Conservation (phyloP, 176 grass and related monocot genomes). For the Zoysia pacifica region DNA sequence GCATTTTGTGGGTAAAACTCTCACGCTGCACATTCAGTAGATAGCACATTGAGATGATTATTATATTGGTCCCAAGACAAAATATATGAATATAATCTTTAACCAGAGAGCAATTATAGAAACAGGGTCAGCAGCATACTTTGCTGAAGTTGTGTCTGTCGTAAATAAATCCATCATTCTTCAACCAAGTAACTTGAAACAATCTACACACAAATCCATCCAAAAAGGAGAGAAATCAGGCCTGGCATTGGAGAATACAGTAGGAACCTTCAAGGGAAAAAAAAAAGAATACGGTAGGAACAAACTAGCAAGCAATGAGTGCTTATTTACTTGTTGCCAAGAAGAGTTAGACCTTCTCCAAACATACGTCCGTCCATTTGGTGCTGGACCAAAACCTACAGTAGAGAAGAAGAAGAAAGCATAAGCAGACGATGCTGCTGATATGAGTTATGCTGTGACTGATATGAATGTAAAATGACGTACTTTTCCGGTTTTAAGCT, state of each 20-base stretch:
- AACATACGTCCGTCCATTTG: conserved; percentile 73
- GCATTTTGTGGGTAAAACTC: conserved; percentile 86
- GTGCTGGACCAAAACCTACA: conserved; percentile 57
- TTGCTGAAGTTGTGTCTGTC: conserved; percentile 76
- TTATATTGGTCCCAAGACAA: neutral
- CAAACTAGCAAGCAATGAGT: neutral
- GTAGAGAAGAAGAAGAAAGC: neutral
- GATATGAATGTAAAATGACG: neutral
- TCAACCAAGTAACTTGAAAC: conserved; percentile 91
- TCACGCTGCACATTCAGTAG: conserved; percentile 44
- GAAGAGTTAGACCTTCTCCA: conserved; percentile 84
- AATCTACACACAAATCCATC: conserved; percentile 59
- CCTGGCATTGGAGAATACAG: neutral
- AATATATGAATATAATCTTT: neutral
- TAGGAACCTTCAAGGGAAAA: too few species aligned
- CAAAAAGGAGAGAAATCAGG: neutral
- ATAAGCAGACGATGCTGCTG: too few species aligned
- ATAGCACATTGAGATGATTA: neutral
- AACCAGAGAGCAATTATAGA: neutral
- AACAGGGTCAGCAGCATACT: conserved; percentile 46
- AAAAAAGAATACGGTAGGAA: neutral
- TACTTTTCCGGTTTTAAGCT: conserved; percentile 48
- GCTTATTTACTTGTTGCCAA: conserved; percentile 65
- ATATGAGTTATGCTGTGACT: too few species aligned
- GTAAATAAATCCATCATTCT: conserved; percentile 71